Evolutionary conservation across 169 alveolate genomes (phyloP).

Genomic region (Babesia gibsoni): DNA sequence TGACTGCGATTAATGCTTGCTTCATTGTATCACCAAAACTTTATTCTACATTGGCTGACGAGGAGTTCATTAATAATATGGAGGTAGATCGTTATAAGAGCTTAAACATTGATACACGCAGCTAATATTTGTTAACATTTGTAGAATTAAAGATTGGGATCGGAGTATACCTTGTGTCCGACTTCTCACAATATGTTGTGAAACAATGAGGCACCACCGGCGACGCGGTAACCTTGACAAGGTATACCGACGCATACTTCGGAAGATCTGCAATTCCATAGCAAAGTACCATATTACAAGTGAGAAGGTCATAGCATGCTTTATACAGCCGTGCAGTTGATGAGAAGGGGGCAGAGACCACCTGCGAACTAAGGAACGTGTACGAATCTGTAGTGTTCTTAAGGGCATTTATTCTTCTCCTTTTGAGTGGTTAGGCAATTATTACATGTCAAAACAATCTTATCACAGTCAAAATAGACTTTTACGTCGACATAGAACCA

Average conservation of each 20-base stretch:
- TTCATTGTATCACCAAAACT: conserved; percentile 6
- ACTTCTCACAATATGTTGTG: neutral
- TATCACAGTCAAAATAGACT: conserved; percentile 7
- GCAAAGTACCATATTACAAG: conserved; percentile 27
- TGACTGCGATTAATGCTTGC: conserved; percentile 14
- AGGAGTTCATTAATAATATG: conserved; percentile 19
- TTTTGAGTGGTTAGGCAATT: conserved; percentile 1
- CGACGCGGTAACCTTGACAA: conserved; percentile 9
- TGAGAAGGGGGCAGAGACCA: conserved; percentile 26
- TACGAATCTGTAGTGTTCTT: conserved; percentile 15
- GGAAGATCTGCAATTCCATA: conserved; percentile 26
- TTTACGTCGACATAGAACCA: conserved; percentile 23
- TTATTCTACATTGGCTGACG: conserved; percentile 8
- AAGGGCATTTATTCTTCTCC: conserved; percentile 4
- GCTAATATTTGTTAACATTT: conserved; percentile 13
- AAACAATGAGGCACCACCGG: conserved; percentile 1
- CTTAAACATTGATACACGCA: neutral
- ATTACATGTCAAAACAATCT: neutral
- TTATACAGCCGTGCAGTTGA: neutral
- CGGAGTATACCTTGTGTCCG: conserved; percentile 28
- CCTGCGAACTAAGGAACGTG: conserved; percentile 19
- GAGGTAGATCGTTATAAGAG: neutral
- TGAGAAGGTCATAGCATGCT: neutral
- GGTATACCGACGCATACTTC: conserved; percentile 2
- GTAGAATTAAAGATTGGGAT: conserved; percentile 32